Evolutionary conservation across 495 filamentous ascomycete genomes (phyloP).

Genomic region (Parathielavia appendiculata): DNA sequence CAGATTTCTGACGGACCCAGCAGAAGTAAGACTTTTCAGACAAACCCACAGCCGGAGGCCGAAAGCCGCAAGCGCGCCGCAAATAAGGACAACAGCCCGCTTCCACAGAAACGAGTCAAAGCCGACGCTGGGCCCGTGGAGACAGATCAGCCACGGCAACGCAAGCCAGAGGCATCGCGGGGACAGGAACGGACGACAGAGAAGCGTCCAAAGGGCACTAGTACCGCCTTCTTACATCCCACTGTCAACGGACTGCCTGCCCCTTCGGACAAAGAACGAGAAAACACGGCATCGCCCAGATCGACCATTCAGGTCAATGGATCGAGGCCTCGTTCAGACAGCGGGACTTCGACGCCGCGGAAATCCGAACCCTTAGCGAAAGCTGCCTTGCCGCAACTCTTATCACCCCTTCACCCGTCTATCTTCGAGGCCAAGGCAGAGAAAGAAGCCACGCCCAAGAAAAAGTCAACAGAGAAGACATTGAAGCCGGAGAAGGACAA

Average conservation of each 20-base stretch:
- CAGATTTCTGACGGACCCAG: slow-evolving; percentile 16
- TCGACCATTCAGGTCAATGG: slow-evolving; percentile 44
- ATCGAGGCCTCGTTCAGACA: slow-evolving; percentile 29
- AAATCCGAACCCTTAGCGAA: slow-evolving; percentile 31
- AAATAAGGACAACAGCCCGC: slow-evolving; percentile 34
- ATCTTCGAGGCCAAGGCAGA: slow-evolving; percentile 31
- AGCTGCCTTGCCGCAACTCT: slow-evolving; percentile 33
- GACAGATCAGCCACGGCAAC: slow-evolving; percentile 22
- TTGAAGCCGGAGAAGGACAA: slow-evolving; percentile 29
- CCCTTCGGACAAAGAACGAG: slow-evolving; percentile 26
- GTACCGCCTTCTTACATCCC: slow-evolving; percentile 25
- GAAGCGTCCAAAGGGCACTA: slow-evolving; percentile 26
- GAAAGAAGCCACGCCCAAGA: slow-evolving; percentile 25
- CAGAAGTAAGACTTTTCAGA: slow-evolving; percentile 22
- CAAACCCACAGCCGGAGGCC: slow-evolving; percentile 25
- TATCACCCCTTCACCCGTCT: slow-evolving; percentile 42
- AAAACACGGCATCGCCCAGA: slow-evolving; percentile 36
- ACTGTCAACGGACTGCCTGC: slow-evolving; percentile 34
- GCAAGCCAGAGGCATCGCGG: slow-evolving; percentile 26
- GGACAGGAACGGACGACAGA: slow-evolving; percentile 24
- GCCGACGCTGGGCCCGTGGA: slow-evolving; percentile 29
- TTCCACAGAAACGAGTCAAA: slow-evolving; percentile 37
- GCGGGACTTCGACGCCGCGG: slow-evolving; percentile 33
- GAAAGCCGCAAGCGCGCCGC: slow-evolving; percentile 37
- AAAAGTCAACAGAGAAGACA: slow-evolving; percentile 33